A percentile compares a stretch with the other conserved stretches of the same genome.
phyloP scores from a whole-genome alignment of 1,284 basidiomycete species.

The Schizophyllum amplum region DNA sequence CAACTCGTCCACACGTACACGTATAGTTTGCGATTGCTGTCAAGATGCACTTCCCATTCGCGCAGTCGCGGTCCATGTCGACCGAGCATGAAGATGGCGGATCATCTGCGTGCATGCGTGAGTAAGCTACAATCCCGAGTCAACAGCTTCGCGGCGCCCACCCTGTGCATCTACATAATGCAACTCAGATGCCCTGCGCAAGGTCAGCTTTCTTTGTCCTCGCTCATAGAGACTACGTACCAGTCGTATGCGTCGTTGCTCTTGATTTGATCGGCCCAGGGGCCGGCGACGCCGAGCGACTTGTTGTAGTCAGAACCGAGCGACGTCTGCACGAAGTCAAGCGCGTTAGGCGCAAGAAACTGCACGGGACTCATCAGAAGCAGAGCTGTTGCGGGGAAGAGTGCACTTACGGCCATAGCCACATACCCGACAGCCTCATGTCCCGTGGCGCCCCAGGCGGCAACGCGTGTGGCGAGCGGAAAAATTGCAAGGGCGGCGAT shows the following conservation, averaged over 20 bases:
- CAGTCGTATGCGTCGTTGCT: conserved; percentile 23
- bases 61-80: conserved; percentile 35
- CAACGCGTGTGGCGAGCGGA: neutral
- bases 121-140: conserved; percentile 22
- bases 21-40: conserved; percentile 38
- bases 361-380: conserved; percentile 12
- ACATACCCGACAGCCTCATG: conserved; percentile 24
- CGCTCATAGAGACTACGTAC: conserved; percentile 15
- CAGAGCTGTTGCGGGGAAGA: too few relatives aligned
- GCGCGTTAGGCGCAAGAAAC: conserved; percentile 37
- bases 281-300: conserved; percentile 37
- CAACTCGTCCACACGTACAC: neutral
- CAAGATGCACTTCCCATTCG: conserved; percentile 28
- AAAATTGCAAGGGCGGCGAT: neutral
- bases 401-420: conserved; percentile 24
- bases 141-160: too few relatives aligned
- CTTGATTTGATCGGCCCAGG: conserved; percentile 16
- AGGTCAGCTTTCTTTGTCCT: conserved; percentile 11
- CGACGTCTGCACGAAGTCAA: conserved; percentile 35
- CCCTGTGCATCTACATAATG: conserved; percentile 44
- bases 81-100: conserved; percentile 44
- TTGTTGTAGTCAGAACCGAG: conserved; percentile 32
- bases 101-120: conserved; percentile 24
- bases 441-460: conserved; percentile 13
- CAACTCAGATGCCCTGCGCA: conserved; percentile 26